Percentiles rank a stretch among this genome's conserved stretches.
Evolutionary conservation across 2,329 filamentous ascomycete genomes (phyloP).

Genomic region (Exserohilum rostratum): DNA sequence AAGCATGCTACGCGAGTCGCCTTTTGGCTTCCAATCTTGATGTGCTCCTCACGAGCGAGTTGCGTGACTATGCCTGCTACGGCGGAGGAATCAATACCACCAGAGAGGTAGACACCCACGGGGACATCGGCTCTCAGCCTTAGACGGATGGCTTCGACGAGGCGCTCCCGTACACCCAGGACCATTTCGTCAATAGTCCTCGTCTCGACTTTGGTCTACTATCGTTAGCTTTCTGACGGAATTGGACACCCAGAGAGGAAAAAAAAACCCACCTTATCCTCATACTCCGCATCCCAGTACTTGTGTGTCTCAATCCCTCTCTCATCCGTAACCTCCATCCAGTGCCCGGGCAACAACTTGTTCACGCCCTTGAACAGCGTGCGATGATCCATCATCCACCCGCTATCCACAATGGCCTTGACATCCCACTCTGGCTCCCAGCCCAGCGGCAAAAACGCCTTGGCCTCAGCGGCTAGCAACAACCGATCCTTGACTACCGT

Average conservation of each 20-base stretch:
- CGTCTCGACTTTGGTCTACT: background rate
- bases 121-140: constrained; percentile 64
- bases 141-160: constrained; percentile 59
- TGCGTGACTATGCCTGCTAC: constrained; percentile 61
- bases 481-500: constrained; percentile 51
- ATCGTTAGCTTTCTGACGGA: background rate
- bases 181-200: background rate
- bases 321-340: constrained; percentile 40
- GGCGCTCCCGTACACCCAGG: constrained; percentile 52
- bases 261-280: background rate
- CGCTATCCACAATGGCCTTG: constrained; percentile 49
- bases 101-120: constrained; percentile 62
- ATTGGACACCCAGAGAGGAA: no score
- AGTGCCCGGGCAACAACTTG: constrained; percentile 51
- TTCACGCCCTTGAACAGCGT: constrained; percentile 59
- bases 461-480: constrained; percentile 60
- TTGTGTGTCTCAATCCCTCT: constrained; percentile 11
- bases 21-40: background rate
- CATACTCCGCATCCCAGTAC: background rate
- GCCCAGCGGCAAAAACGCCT: constrained; percentile 58
- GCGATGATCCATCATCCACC: constrained; percentile 53
- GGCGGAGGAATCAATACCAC: constrained; percentile 63
- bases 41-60: background rate
- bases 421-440: constrained; percentile 62
- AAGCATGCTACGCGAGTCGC: background rate